A percentile compares a stretch with the other conserved stretches of the same genome.
These are phyloP conservation scores for Yamadazyma insecticola DNA, from an alignment of 805 yeast species.

Conservation along the genomic window DNA sequence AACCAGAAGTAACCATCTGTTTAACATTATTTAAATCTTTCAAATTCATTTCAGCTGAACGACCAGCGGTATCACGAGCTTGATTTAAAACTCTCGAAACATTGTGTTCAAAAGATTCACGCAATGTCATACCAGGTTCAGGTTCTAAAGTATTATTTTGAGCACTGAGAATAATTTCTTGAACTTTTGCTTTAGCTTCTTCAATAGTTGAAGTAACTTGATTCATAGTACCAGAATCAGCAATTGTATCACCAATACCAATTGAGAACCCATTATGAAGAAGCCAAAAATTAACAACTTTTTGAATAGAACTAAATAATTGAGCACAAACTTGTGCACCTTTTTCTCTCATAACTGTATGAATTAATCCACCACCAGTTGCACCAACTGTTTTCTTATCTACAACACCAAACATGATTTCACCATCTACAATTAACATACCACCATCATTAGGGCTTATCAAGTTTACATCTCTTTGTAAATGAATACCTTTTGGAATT, in stretches of 20 bases:
- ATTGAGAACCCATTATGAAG: slow-evolving; percentile 96
- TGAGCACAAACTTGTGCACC: slow-evolving; percentile 89
- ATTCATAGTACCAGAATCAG: slow-evolving; percentile 94
- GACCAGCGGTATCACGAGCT: slow-evolving; percentile 99
- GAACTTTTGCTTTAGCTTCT: slow-evolving; percentile 91
- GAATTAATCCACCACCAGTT: slow-evolving; percentile 96
- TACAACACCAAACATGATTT: slow-evolving; percentile 95
- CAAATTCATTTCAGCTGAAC: slow-evolving; percentile 94
- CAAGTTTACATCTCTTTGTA: slow-evolving; percentile 86
- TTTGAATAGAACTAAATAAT: slow-evolving; percentile 88
- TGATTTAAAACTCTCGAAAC: slow-evolving; percentile 93
- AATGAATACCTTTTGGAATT: slow-evolving; percentile 92
- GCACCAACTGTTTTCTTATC: slow-evolving; percentile 98
- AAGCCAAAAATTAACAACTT: slow-evolving; percentile 94
- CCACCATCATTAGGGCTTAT: slow-evolving; percentile 90
- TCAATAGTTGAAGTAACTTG: slow-evolving; percentile 90
- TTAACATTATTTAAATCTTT: slow-evolving; percentile 93
- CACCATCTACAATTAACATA: slow-evolving; percentile 93
- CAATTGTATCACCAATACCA: slow-evolving; percentile 99
- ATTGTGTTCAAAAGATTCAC: slow-evolving; percentile 97
- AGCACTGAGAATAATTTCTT: slow-evolving; percentile 87
- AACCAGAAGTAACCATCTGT: slow-evolving; percentile 99
- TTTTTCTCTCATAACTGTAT: slow-evolving; percentile 96
- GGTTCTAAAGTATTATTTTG: slow-evolving; percentile 85
- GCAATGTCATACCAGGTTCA: slow-evolving; percentile 98